Evolutionary conservation across 371 early-diverging fungal species (phyloP).

Genomic region (Rhizopus microsporus): DNA sequence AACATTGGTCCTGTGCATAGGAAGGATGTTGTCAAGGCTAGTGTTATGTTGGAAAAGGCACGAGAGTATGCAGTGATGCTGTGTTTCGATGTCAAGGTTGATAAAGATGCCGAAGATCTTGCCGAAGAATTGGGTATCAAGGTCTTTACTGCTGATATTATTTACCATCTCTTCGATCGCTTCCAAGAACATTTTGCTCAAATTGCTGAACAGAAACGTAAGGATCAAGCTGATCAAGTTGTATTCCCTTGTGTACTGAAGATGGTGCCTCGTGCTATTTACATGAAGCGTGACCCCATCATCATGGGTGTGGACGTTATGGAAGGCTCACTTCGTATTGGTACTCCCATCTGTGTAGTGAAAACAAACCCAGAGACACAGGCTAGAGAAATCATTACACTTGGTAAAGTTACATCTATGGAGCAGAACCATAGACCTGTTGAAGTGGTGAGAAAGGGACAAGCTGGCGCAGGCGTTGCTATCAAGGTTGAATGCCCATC

Average conservation of each 20-base stretch:
- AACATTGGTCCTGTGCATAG: constrained; percentile 99
- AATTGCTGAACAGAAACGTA: constrained; percentile 83
- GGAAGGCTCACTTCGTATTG: constrained; percentile 91
- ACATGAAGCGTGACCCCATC: constrained; percentile 97
- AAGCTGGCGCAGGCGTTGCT: constrained; percentile 89
- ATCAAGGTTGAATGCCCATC: constrained; percentile 94
- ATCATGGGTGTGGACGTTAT: constrained; percentile 97
- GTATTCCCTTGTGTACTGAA: constrained; percentile 97
- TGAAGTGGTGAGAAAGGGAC: constrained; percentile 85
- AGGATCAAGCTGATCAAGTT: constrained; percentile 86
- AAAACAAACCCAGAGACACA: constrained; percentile 78
- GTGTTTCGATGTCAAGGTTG: constrained; percentile 99
- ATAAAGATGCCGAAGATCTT: constrained; percentile 93
- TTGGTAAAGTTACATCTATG: constrained; percentile 97
- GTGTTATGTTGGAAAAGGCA: constrained; percentile 92
- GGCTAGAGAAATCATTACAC: constrained; percentile 65
- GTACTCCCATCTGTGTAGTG: constrained; percentile 96
- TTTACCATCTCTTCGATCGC: constrained; percentile 99
- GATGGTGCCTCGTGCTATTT: constrained; percentile 95
- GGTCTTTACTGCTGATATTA: constrained; percentile 98
- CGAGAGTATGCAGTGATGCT: constrained; percentile 94
- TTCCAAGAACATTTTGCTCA: constrained; percentile 85
- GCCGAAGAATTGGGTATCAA: constrained; percentile 94
- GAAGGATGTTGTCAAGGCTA: constrained; percentile 95
- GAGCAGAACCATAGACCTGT: constrained; percentile 94